Percentiles rank a stretch among this genome's conserved stretches.
Conservation (phyloP, 1,139 yeast genomes). For the Yamadazyma triangularis region DNA sequence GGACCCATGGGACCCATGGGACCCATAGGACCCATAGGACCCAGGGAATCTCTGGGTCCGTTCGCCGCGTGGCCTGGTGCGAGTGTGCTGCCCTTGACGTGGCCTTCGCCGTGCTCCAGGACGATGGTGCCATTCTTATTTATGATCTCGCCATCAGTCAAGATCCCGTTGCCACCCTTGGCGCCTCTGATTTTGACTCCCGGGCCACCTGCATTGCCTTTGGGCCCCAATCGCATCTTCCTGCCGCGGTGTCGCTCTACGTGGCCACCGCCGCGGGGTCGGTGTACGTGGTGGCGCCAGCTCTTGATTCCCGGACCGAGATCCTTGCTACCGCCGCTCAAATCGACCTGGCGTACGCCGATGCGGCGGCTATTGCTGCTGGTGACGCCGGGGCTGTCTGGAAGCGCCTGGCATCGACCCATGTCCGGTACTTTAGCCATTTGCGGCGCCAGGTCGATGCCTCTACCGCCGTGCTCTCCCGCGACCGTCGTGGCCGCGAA, state of each 20-base stretch:
- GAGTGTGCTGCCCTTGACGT: too few species aligned
- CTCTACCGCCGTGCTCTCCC: neutral
- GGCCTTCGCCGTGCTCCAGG: too few species aligned
- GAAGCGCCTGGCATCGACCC: too few species aligned
- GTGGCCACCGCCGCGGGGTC: conserved; percentile 20
- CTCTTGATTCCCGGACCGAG: neutral
- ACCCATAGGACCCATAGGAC: too few species aligned
- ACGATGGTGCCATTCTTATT: too few species aligned
- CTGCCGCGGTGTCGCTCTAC: conserved; percentile 35
- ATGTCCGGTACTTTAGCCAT: neutral
- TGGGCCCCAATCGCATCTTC: conserved; percentile 26
- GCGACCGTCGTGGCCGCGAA: neutral
- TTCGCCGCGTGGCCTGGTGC: too few species aligned
- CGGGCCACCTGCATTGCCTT: conserved; percentile 11
- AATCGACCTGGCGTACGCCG: neutral
- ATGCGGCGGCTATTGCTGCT: neutral
- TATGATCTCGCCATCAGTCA: too few species aligned
- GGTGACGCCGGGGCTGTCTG: neutral
- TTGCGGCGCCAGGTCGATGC: neutral
- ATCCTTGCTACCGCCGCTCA: neutral
- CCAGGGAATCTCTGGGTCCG: too few species aligned
- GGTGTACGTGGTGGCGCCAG: conserved; percentile 31
- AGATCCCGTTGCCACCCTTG: too few species aligned
- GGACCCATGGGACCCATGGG: too few species aligned
- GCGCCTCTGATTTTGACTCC: too few species aligned